A percentile compares a stretch with the other conserved stretches of the same genome.
Conservation (phyloP, 805 yeast species). For the Wickerhamomyces ciferrii region DNA sequence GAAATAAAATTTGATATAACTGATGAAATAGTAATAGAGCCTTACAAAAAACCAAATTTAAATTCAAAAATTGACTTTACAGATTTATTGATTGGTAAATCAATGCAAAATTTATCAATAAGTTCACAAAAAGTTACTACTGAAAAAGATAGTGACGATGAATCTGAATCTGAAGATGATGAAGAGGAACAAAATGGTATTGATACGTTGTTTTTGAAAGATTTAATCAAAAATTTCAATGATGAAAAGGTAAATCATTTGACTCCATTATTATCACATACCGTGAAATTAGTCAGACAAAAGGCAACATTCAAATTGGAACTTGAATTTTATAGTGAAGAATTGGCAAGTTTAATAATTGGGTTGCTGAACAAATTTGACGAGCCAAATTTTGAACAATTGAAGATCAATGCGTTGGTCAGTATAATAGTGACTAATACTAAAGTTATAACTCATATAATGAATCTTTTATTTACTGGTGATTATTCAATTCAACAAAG, state of each 20-base stretch:
- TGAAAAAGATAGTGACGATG: slow-evolving; percentile 22
- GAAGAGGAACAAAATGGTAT: slow-evolving; percentile 29
- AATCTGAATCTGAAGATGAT: slow-evolving; percentile 24
- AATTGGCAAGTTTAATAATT: slow-evolving; percentile 44
- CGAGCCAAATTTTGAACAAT: slow-evolving; percentile 54
- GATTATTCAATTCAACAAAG: slow-evolving; percentile 83
- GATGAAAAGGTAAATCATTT: slow-evolving; percentile 37
- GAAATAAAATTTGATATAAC: slow-evolving; percentile 24
- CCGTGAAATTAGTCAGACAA: slow-evolving; percentile 51
- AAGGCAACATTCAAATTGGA: slow-evolving; percentile 60
- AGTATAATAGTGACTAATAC: slow-evolving; percentile 59
- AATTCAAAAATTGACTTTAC: slow-evolving; percentile 8
- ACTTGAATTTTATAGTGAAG: slow-evolving; percentile 50
- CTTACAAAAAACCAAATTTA: slow-evolving; percentile 2
- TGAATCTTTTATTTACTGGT: slow-evolving; percentile 50
- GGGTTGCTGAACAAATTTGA: slow-evolving; percentile 54
- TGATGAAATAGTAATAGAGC: slow-evolving; percentile 10
- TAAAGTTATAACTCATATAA: slow-evolving; percentile 29
- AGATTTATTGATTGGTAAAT: slow-evolving; percentile 8
- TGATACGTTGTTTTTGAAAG: slow-evolving; percentile 71
- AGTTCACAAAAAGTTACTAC: slow-evolving; percentile 6
- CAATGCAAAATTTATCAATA: slow-evolving; percentile 6
- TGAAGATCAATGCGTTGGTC: slow-evolving; percentile 58
- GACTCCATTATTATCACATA: slow-evolving; percentile 39
- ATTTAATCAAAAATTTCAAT: slow-evolving; percentile 52